These are phyloP conservation scores for Berberis vulgaris DNA, from an alignment of 164 flowering plant genomes.

Conservation along the genomic window DNA sequence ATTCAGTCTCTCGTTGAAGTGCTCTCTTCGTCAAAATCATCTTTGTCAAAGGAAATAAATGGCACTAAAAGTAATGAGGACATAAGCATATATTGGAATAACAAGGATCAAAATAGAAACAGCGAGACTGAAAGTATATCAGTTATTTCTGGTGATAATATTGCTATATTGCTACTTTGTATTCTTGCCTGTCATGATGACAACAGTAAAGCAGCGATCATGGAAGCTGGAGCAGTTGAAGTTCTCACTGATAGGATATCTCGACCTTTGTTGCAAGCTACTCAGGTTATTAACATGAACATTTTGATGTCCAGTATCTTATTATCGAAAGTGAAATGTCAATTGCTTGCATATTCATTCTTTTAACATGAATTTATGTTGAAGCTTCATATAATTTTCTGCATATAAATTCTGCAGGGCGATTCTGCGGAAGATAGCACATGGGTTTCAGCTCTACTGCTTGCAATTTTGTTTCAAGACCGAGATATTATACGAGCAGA, in stretches of 20 bases:
- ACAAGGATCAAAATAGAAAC: conserved; percentile 30
- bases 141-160: conserved; percentile 50
- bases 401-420: conserved; percentile 32
- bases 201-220: conserved; percentile 48
- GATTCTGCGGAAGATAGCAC: conserved; percentile 65
- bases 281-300: conserved; percentile 44
- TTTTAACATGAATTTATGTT: not conserved
- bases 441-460: conserved; percentile 80
- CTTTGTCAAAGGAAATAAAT: conserved; percentile 17
- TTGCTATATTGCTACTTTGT: conserved; percentile 77
- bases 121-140: conserved; percentile 31
- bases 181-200: conserved; percentile 75
- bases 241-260: conserved; percentile 74
- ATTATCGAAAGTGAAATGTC: not conserved
- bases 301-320: not conserved
- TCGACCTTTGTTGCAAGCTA: conserved; percentile 32
- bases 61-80: conserved; percentile 24
- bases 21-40: conserved; percentile 27
- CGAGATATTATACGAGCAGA: conserved; percentile 82
- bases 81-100: conserved; percentile 53
- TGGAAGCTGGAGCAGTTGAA: conserved; percentile 96
- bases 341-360: not conserved
- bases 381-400: conserved; percentile 5
- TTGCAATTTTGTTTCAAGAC: conserved; percentile 88
- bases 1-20: conserved; percentile 82